phyloP scores from a whole-genome alignment of 140 eudicot genomes.

The Bidens hawaiensis region DNA sequence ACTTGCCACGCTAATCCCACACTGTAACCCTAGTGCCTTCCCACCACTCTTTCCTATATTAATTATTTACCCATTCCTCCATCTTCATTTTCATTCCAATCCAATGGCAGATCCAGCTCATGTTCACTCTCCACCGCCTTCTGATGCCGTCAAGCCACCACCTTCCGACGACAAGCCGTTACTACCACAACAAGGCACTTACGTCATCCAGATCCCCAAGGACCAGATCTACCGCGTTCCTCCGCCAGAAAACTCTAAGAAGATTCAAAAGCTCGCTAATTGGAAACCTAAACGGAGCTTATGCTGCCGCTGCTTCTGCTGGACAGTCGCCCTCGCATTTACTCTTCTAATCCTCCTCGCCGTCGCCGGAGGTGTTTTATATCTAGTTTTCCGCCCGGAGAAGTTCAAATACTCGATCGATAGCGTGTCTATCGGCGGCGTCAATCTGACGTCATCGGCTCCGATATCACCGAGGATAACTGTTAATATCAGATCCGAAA shows the following conservation, averaged over 20 bases:
- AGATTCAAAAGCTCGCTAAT: constrained; percentile 25
- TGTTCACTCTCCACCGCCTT: too few species aligned
- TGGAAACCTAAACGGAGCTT: constrained; percentile 35
- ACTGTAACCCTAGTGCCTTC: too few species aligned
- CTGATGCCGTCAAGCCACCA: too few species aligned
- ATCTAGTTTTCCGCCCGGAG: constrained; percentile 65
- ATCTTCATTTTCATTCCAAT: too few species aligned
- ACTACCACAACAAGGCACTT: constrained; percentile 49
- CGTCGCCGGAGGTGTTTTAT: constrained; percentile 43
- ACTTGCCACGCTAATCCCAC: too few species aligned
- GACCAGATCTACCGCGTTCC: constrained; percentile 79
- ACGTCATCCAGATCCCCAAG: constrained; percentile 74
- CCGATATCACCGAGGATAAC: constrained; percentile 46
- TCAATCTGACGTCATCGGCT: constrained; percentile 51
- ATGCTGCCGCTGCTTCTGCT: constrained; percentile 59
- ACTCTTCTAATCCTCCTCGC: constrained; percentile 42
- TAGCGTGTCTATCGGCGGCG: constrained; percentile 32
- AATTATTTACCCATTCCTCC: too few species aligned
- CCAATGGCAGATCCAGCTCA: too few species aligned
- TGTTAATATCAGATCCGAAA: constrained; percentile 43
- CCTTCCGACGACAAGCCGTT: constrained; percentile 23
- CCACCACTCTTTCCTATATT: too few species aligned
- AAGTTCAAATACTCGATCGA: constrained; percentile 52
- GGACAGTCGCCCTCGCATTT: constrained; percentile 28
- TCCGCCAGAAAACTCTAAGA: constrained; percentile 62